These are phyloP conservation scores for Venturia oleaginea DNA, from an alignment of 2,329 filamentous ascomycete species.

Conservation along the genomic window DNA sequence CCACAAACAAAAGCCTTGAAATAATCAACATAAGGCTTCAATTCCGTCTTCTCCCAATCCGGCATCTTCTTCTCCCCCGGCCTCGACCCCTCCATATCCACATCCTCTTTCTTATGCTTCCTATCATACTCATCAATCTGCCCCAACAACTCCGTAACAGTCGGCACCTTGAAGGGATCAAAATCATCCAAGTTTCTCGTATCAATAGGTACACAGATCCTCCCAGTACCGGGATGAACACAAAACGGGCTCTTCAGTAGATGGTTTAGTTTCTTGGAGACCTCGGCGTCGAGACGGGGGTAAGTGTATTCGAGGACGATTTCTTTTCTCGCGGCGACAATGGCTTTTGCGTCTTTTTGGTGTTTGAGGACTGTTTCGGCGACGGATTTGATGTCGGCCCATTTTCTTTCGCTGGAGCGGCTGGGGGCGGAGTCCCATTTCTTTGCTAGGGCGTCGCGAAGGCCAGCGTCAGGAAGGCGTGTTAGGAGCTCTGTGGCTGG, in stretches of 20 bases:
- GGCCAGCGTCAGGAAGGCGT: conserved; percentile 70
- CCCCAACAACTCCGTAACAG: conserved; percentile 66
- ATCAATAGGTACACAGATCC: conserved; percentile 94
- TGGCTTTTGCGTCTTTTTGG: conserved; percentile 59
- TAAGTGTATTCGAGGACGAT: conserved; percentile 97
- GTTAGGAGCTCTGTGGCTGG: conserved; percentile 69
- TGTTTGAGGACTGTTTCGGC: conserved; percentile 68
- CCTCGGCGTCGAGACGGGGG: conserved; percentile 89
- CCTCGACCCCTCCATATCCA: conserved; percentile 24
- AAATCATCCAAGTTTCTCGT: conserved; percentile 65
- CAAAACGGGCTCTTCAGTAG: conserved; percentile 96
- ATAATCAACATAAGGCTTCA: conserved; percentile 86
- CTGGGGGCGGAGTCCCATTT: conserved; percentile 85
- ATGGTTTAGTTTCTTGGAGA: conserved; percentile 96
- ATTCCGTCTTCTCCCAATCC: conserved; percentile 95
- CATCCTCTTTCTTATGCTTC: conserved; percentile 36
- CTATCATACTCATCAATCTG: conserved; percentile 79
- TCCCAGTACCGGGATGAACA: conserved; percentile 85
- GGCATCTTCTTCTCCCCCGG: conserved; percentile 42
- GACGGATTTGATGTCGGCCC: conserved; percentile 84
- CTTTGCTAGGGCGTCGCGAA: conserved; percentile 70
- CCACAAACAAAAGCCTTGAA: conserved; percentile 74
- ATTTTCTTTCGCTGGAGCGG: conserved; percentile 71
- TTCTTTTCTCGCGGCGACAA: conserved; percentile 88
- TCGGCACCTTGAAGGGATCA: conserved; percentile 81